Evolutionary conservation across 2,329 filamentous ascomycete species (phyloP).

Genomic region (Xylariaceae sp.): DNA sequence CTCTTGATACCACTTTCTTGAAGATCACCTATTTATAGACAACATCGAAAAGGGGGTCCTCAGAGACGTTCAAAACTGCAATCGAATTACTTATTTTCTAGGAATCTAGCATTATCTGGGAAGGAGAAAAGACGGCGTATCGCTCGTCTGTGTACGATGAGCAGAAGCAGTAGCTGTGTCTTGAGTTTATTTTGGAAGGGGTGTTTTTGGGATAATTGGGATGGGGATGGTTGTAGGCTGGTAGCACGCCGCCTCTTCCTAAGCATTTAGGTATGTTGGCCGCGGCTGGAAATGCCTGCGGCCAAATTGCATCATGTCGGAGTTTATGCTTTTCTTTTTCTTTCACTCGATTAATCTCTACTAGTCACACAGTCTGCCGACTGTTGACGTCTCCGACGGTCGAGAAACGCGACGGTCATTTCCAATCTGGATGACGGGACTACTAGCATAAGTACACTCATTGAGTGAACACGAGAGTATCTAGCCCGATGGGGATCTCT

Average conservation of each 20-base stretch:
- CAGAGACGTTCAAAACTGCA: constrained; percentile 40
- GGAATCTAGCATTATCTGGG: constrained; percentile 36
- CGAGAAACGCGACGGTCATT: too few relatives aligned
- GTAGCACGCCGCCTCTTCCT: constrained; percentile 17
- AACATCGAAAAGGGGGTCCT: constrained; percentile 31
- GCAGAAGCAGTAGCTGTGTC: constrained; percentile 17
- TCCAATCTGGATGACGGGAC: too few relatives aligned
- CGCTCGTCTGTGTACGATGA: constrained; percentile 31
- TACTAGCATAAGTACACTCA: too few relatives aligned
- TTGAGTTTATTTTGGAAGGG: constrained; percentile 31
- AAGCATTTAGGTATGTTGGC: constrained; percentile 5
- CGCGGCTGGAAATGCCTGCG: background rate
- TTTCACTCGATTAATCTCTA: too few relatives aligned
- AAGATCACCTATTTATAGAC: constrained; percentile 34
- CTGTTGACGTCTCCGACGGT: too few relatives aligned
- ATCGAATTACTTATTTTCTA: constrained; percentile 39
- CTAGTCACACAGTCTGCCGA: too few relatives aligned
- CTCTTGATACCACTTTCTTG: constrained; percentile 32
- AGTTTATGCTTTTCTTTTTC: background rate
- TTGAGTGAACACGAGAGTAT: too few relatives aligned
- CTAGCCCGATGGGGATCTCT: too few relatives aligned
- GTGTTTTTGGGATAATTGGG: constrained; percentile 20
- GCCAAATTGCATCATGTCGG: background rate
- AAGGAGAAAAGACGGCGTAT: constrained; percentile 20
- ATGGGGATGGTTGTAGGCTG: constrained; percentile 12